Base-by-base conservation (phyloP, 1,284 basidiomycete species). In the Phellopilus nigrolimitatus region DNA sequence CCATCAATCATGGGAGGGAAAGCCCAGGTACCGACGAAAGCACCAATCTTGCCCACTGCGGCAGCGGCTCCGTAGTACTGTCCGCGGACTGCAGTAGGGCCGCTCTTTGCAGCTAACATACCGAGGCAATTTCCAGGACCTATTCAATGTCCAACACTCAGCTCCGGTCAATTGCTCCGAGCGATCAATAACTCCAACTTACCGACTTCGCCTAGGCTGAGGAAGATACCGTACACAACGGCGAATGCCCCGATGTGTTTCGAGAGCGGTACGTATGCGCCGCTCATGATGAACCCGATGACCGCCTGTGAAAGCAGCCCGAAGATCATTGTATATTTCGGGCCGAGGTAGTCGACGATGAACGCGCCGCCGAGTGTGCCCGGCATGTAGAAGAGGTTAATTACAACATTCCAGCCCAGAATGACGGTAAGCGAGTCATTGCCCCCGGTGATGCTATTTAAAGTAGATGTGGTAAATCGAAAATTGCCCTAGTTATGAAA, bases 31-130 rank as follows among this genome's bases (percentile, higher is more conserved):
- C 91, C 88, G 51, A 84, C 79, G 66, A 94, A 93, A 3, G 91
- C 91, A 24, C 90, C 90, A 39, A 91, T 63, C 68, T 97, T 97
- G n/a, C 94, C 95, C 33, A 91, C 65, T 3, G 92, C 94, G 39
- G 94, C 94, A 3, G 90, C 91, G 40, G 82, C 61, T 25, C 88
- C 90, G 63, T 93, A 95, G 66, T 86, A 87, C 56, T 93, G 87
- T 1, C 91, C 91, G 58, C 92, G 84, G 42, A 91, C 76, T 17
- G 89, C 89, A 0, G 91, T 93, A 1, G 91, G 89, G 50, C 87
- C 83, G 2, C 75, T 79, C 71, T 95, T 95, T 52, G 82, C 75
- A 5, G 91, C 91, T 54, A 95, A 74, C 30, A 94, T 73, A 57
- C 87, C 88, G 31, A 91, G 70, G 57, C 82, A 84, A 68, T 92